These are phyloP conservation scores for Zoysia japonica DNA, from an alignment of 176 grass and related monocot genomes.

Conservation along the genomic window DNA sequence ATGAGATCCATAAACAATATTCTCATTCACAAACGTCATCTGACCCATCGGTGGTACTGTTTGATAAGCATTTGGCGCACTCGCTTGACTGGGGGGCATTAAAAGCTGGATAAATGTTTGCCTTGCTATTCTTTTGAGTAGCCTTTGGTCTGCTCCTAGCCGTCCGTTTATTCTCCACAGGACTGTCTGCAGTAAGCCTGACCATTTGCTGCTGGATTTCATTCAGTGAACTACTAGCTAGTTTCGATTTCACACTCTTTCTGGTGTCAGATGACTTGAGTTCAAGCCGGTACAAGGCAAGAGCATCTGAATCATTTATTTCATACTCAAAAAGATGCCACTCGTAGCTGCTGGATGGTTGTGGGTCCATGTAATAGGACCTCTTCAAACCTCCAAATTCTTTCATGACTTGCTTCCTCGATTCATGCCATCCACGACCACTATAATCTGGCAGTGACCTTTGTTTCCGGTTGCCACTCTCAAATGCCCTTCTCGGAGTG, in stretches of 20 bases:
- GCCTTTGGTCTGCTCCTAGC: constrained; percentile 57
- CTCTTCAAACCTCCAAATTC: constrained; percentile 76
- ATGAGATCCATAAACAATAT: constrained; percentile 65
- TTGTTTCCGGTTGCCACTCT: constrained; percentile 88
- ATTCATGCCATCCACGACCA: constrained; percentile 95
- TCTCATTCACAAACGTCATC: constrained; percentile 57
- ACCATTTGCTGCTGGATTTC: constrained; percentile 76
- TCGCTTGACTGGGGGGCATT: constrained; percentile 41
- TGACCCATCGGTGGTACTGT: constrained; percentile 40
- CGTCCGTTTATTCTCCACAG: constrained; percentile 61
- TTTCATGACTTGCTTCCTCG: constrained; percentile 90
- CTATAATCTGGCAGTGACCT: constrained; percentile 87
- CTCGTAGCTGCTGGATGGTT: constrained; percentile 67
- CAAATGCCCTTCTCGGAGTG: constrained; percentile 91
- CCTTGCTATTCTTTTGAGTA: constrained; percentile 51
- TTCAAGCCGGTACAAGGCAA: constrained; percentile 79
- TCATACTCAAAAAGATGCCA: constrained; percentile 97
- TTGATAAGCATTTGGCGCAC: constrained; percentile 42
- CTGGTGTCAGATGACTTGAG: constrained; percentile 73
- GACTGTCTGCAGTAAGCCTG: constrained; percentile 66
- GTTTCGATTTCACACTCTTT: constrained; percentile 68
- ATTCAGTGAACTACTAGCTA: constrained; percentile 43
- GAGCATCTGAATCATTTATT: constrained; percentile 72
- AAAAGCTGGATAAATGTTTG: constrained; percentile 33
- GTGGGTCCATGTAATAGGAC: constrained; percentile 97